Evolutionary conservation across 2,329 filamentous ascomycete species (phyloP), one percentile per base, ranked within the genome.

Genomic region (Cladophialophora bantiana): DNA sequence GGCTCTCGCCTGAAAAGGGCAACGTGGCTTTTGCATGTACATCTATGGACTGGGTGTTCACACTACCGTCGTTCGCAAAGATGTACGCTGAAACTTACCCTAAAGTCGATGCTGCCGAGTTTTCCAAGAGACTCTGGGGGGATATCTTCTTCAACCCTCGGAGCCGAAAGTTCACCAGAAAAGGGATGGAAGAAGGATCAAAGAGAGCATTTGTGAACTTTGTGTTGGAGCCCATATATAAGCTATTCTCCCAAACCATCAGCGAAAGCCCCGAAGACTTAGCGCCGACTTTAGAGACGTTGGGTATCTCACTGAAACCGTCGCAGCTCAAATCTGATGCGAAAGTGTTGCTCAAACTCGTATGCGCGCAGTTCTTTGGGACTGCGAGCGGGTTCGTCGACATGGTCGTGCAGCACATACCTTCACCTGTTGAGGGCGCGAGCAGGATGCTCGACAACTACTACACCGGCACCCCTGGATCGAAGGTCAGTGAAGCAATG

Each of bases 11-110:
- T 0, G 95, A 99, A 77, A 97, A 94, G 81, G 95, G 95, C 68
- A 99, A 99, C 76, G 95, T 99, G n/a, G 89, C 96, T 9, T 99
- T 99, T 76, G 92, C 94, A 0, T 97, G 93, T 78, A 92, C 91
- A 58, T 90, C 89, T 67, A 94, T 98, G 90, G 91, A 92, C 64
- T 99, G 95, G 95, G 96, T 93, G 78, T 97, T 99, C 77, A 98
- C 94, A 0, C 83, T 99, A 38, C 89, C 90, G 69, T 97, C 94
- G 1, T 99, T 99, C 76, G 91, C 95, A 12, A 94, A 93, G 78
- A 96, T 97, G 92, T 99, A 99, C 77, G 89, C 93, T 5, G 91
- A 97, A 72, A 92, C 87, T 58, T 97, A 94, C 77, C 88, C 91
- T 5, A 90, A 90, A 59, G 85, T 98, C 73, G 93, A 96, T 77